Evolutionary conservation across 495 filamentous ascomycete species (phyloP).

Genomic region (Aspergillus sclerotioniger): DNA sequence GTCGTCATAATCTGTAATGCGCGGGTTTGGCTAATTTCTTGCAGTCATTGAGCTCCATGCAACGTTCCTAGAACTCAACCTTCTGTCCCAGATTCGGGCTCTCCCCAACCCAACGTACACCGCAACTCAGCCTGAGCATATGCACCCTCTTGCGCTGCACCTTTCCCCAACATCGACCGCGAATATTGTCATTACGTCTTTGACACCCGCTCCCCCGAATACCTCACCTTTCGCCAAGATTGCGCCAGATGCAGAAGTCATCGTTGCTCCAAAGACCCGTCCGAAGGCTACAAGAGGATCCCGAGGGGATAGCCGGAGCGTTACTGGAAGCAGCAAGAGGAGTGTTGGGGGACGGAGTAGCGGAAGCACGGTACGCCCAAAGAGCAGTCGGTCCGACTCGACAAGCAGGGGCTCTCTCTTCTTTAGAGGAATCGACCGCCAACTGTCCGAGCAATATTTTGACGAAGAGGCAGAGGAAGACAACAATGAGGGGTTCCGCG

Average conservation of each 20-base stretch:
- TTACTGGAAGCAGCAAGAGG: constrained; percentile 64
- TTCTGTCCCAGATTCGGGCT: constrained; percentile 88
- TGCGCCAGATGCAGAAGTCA: constrained; percentile 88
- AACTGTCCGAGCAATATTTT: constrained; percentile 67
- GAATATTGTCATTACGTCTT: constrained; percentile 78
- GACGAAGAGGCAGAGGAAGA: constrained; percentile 54
- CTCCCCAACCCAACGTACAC: constrained; percentile 78
- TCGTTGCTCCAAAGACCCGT: constrained; percentile 90
- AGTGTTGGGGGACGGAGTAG: constrained; percentile 71
- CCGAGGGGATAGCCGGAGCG: constrained; percentile 63
- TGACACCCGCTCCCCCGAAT: constrained; percentile 67
- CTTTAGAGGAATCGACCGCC: constrained; percentile 72
- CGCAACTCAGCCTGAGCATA: constrained; percentile 42
- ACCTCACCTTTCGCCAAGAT: constrained; percentile 85
- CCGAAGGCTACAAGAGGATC: constrained; percentile 55
- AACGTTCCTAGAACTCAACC: constrained; percentile 88
- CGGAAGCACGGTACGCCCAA: constrained; percentile 62
- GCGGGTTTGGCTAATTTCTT: constrained; percentile 6
- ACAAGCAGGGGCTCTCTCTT: constrained; percentile 64
- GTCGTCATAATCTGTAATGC: not conserved
- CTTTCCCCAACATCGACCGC: constrained; percentile 94
- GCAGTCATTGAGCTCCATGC: constrained; percentile 93
- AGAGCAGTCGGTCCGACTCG: constrained; percentile 55
- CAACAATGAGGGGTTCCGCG: constrained; percentile 61
- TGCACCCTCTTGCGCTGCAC: constrained; percentile 86